Evolutionary conservation across 345 rosid genomes (phyloP).

Genomic region (Eucalyptus decipiens): DNA sequence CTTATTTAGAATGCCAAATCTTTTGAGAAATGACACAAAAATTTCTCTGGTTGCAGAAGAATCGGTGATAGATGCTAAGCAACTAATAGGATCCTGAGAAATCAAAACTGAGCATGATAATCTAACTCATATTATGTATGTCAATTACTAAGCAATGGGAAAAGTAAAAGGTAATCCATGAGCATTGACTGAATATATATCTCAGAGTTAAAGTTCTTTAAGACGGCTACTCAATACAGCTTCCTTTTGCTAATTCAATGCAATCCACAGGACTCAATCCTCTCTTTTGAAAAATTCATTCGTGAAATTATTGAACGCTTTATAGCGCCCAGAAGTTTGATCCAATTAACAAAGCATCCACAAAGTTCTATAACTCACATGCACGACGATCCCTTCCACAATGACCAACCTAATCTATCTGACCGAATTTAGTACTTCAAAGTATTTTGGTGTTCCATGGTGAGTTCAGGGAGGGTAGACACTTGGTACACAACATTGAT

Average conservation of each 20-base stretch:
- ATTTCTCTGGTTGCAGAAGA: constrained; percentile 51
- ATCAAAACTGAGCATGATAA: neutral
- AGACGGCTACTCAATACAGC: neutral
- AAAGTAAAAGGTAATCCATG: neutral
- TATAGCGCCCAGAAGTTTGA: neutral
- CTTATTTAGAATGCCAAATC: constrained; percentile 33
- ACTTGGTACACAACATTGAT: neutral
- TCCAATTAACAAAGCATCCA: neutral
- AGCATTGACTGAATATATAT: neutral
- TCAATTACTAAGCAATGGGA: neutral
- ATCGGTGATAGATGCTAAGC: constrained; percentile 38
- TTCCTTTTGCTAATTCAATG: neutral
- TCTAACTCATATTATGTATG: neutral
- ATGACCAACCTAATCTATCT: neutral
- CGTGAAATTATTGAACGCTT: neutral
- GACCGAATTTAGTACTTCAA: neutral
- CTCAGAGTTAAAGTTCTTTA: neutral
- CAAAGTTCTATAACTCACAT: neutral
- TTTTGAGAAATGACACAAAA: constrained; percentile 42
- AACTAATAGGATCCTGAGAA: constrained; percentile 71
- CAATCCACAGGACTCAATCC: neutral
- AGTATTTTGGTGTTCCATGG: neutral
- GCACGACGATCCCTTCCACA: neutral
- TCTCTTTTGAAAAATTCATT: neutral
- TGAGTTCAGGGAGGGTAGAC: neutral